Conservation (phyloP, 495 filamentous ascomycete genomes). For the Rhypophila decipiens region DNA sequence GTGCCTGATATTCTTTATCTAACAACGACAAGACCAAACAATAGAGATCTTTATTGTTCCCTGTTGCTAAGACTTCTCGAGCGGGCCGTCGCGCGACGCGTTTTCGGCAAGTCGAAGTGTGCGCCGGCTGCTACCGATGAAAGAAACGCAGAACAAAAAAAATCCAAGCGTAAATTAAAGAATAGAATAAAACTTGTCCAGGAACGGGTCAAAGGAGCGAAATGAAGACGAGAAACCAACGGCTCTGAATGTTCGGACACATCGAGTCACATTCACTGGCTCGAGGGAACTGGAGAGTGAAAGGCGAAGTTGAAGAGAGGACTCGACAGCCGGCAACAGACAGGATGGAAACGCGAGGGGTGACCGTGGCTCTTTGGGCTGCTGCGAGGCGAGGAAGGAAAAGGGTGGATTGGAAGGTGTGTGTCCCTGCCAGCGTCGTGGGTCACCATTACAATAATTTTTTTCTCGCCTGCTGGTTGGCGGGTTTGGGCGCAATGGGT, state of each 20-base stretch:
- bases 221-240: conserved; percentile 25
- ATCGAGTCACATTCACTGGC: conserved; percentile 23
- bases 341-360: conserved; percentile 15
- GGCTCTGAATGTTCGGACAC: conserved; percentile 15
- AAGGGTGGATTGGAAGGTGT: conserved; percentile 1
- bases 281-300: conserved; percentile 3
- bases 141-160: conserved; percentile 17
- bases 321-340: conserved; percentile 20
- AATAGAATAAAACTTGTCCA: conserved; percentile 12
- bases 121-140: conserved; percentile 8
- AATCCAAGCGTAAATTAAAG: conserved; percentile 17
- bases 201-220: conserved; percentile 28
- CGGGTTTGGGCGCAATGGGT: too few relatives aligned
- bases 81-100: conserved; percentile 32
- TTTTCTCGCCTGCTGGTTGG: conserved; percentile 13
- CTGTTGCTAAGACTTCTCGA: conserved; percentile 11
- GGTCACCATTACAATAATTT: conserved; percentile 11
- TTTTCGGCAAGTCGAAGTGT: conserved; percentile 15
- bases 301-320: conserved; percentile 6
- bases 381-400: conserved; percentile 3
- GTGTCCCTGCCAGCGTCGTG: conserved; percentile 2
- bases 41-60: too few relatives aligned
- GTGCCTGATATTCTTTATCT: neutral
- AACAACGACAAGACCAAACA: neutral
- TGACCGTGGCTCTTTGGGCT: conserved; percentile 15